Evolutionary conservation across 2,329 filamentous ascomycete species (phyloP).

Genomic region (Elsinoe perseae): DNA sequence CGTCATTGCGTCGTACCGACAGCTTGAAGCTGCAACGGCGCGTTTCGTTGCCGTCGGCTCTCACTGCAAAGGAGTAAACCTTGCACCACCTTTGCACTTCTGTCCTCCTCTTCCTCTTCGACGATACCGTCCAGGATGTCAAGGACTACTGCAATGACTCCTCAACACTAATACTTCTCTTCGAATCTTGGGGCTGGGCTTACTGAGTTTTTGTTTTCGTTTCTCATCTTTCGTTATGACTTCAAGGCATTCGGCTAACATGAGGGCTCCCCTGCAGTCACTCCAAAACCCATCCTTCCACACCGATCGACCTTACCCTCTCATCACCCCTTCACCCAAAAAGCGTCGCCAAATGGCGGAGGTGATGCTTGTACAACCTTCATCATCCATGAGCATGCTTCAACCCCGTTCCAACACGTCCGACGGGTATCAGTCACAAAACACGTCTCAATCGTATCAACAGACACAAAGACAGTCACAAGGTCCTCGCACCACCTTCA

Average conservation of each 20-base stretch:
- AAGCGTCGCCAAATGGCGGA: conserved; percentile 30
- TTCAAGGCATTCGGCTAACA: conserved; percentile 14
- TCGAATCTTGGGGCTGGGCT: background rate
- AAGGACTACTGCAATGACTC: too few relatives aligned
- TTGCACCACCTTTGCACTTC: background rate
- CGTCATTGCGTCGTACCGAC: conserved; percentile 14
- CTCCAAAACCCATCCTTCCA: conserved; percentile 3
- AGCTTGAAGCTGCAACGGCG: conserved; percentile 8
- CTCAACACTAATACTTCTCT: background rate
- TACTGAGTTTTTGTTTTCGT: background rate
- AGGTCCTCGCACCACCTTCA: conserved; percentile 8
- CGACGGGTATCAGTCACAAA: conserved; percentile 2
- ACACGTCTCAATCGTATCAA: conserved; percentile 4
- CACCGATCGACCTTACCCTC: background rate
- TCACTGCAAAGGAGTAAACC: conserved; percentile 13
- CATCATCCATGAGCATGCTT: conserved; percentile 44
- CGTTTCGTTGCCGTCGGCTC: conserved; percentile 11
- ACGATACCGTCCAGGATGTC: background rate
- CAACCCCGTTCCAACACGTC: conserved; percentile 27
- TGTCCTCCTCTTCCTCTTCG: background rate
- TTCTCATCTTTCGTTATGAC: conserved; percentile 13
- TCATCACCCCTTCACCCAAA: conserved; percentile 10
- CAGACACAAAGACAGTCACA: conserved; percentile 20
- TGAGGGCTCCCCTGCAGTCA: conserved; percentile 14
- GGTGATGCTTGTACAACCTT: conserved; percentile 41